These are phyloP conservation scores for Trypanosoma scelopori DNA, from an alignment of 208 protist genomes.

Conservation along the genomic window DNA sequence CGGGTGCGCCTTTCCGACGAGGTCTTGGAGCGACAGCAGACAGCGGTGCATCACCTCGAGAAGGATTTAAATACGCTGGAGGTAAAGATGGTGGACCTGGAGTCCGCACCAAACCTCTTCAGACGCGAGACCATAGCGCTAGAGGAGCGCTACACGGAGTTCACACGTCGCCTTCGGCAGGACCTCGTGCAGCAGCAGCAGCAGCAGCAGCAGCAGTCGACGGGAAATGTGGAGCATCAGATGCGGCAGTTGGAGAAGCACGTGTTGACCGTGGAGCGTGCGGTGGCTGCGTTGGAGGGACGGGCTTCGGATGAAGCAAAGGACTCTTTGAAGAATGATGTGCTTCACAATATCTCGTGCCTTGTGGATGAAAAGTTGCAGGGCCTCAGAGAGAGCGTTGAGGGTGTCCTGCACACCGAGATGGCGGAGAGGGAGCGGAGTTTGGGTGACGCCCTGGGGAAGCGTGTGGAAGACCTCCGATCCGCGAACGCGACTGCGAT, in stretches of 20 bases:
- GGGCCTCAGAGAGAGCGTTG: not conserved
- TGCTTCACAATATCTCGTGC: not conserved
- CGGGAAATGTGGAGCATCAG: not conserved
- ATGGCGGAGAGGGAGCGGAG: not conserved
- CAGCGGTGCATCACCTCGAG: not conserved
- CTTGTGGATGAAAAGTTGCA: not conserved
- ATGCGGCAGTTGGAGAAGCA: constrained; percentile 1
- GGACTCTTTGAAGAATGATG: not conserved
- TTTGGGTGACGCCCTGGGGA: not conserved
- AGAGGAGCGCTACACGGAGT: constrained; percentile 5
- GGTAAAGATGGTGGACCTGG: constrained; percentile 4
- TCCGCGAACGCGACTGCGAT: no score
- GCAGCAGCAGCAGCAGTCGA: not conserved
- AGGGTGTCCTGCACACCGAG: not conserved
- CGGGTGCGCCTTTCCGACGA: not conserved
- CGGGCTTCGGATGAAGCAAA: not conserved
- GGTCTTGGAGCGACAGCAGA: not conserved
- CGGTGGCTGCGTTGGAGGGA: not conserved
- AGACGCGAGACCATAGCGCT: not conserved
- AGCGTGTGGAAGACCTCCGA: not conserved
- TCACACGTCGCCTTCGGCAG: constrained; percentile 5
- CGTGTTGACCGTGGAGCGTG: not conserved
- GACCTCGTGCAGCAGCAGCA: not conserved
- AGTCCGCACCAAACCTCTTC: constrained; percentile 2
- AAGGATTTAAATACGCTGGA: constrained; percentile 16